These are phyloP conservation scores for Isoetes taiwanensis DNA, from an alignment of 75 land plant genomes.

Conservation along the genomic window DNA sequence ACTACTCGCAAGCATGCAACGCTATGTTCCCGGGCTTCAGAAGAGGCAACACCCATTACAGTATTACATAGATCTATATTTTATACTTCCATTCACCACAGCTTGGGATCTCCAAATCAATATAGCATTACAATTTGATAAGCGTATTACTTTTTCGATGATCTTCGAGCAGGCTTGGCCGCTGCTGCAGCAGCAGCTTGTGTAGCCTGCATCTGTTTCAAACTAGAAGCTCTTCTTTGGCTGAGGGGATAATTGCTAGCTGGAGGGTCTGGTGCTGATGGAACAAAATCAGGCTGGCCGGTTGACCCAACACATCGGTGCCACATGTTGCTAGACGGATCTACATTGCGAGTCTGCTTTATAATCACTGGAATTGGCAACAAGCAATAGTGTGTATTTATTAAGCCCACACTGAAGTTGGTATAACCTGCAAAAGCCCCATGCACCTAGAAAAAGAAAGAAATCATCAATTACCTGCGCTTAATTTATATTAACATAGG, in stretches of 20 bases:
- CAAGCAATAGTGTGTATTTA: conserved; percentile 89
- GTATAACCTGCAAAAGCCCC: conserved; percentile 97
- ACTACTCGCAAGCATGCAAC: no score
- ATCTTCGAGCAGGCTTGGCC: no score
- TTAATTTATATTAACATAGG: neutral
- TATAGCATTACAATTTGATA: no score
- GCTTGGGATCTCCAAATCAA: no score
- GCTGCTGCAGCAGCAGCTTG: no score
- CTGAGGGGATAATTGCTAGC: conserved; percentile 1
- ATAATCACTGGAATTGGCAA: conserved; percentile 94
- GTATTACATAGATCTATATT: no score
- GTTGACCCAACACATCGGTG: conserved; percentile 95
- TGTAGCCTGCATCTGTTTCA: no score
- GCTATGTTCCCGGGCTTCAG: no score
- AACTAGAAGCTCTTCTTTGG: neutral
- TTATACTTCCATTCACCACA: no score
- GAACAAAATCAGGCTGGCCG: conserved; percentile 82
- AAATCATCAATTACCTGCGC: neutral
- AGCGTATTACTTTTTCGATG: no score
- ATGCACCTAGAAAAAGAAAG: conserved; percentile 55
- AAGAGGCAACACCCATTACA: no score
- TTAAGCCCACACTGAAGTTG: conserved; percentile 79
- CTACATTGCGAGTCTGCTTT: conserved; percentile 41
- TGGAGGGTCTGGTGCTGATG: neutral
- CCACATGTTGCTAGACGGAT: conserved; percentile 97